These are phyloP conservation scores for Quercus tomentella DNA, from an alignment of 331 rosid genomes.

Conservation along the genomic window DNA sequence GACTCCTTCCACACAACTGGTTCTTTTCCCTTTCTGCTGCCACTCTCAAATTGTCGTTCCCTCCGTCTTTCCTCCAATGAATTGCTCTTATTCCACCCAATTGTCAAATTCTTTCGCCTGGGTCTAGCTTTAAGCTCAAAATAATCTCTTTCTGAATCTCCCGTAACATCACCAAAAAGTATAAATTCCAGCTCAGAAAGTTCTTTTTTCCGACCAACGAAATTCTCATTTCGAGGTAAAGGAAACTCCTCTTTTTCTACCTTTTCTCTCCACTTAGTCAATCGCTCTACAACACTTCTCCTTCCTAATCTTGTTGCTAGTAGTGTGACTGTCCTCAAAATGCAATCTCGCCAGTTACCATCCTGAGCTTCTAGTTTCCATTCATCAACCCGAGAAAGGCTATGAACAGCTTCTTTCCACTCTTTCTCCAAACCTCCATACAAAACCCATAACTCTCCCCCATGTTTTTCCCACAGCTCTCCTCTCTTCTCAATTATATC, in stretches of 20 bases:
- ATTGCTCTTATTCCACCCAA: conserved; percentile 64
- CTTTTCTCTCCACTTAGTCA: conserved; percentile 73
- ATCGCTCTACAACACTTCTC: conserved; percentile 71
- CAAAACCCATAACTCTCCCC: conserved; percentile 74
- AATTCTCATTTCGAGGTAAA: conserved; percentile 59
- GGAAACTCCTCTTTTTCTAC: conserved; percentile 86
- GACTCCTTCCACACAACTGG: conserved; percentile 85
- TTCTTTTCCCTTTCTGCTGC: conserved; percentile 64
- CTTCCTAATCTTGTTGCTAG: conserved; percentile 72
- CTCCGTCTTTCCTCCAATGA: conserved; percentile 55
- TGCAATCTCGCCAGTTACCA: conserved; percentile 91
- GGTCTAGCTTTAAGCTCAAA: conserved; percentile 79
- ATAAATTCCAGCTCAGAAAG: conserved; percentile 75
- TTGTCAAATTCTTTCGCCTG: conserved; percentile 51
- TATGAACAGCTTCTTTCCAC: conserved; percentile 78
- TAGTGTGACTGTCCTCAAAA: conserved; percentile 55
- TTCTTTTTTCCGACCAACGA: conserved; percentile 80
- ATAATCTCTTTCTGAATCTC: conserved; percentile 74
- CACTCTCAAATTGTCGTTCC: conserved; percentile 31
- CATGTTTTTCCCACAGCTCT: conserved; percentile 82
- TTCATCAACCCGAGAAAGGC: conserved; percentile 70
- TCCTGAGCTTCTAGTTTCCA: conserved; percentile 85
- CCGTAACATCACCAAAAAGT: conserved; percentile 69
- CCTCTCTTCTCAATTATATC: conserved; percentile 91
- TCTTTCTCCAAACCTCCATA: conserved; percentile 84